A percentile compares a stretch with the other conserved stretches of the same genome.
phyloP scores from a whole-genome alignment of 495 filamentous ascomycete species.

The Tuber magnatum region DNA sequence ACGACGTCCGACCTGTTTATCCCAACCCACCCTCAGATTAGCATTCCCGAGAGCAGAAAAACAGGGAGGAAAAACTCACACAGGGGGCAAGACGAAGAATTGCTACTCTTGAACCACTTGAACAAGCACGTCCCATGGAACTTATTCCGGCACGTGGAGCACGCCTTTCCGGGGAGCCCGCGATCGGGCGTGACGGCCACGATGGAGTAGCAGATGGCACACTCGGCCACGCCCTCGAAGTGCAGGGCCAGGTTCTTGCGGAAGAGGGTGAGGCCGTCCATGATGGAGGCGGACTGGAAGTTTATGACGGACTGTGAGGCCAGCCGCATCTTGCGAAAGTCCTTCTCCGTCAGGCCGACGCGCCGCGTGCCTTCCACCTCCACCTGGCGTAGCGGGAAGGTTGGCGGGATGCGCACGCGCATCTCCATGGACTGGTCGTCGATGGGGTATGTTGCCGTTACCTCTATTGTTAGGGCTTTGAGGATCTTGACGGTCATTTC shows the following conservation, averaged over 20 bases:
- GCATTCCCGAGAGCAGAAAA: not conserved
- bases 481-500: constrained; percentile 67
- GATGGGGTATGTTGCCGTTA: constrained; percentile 72
- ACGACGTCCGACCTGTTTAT: not conserved
- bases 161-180: constrained; percentile 81
- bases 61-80: constrained; percentile 45
- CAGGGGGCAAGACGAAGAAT: constrained; percentile 78
- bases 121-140: constrained; percentile 87
- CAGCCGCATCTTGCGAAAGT: constrained; percentile 79
- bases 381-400: constrained; percentile 72
- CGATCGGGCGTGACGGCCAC: constrained; percentile 65
- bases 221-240: constrained; percentile 88
- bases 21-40: not conserved
- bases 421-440: constrained; percentile 81
- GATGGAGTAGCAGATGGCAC: constrained; percentile 93
- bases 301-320: constrained; percentile 88
- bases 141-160: constrained; percentile 84
- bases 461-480: constrained; percentile 56
- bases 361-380: constrained; percentile 69
- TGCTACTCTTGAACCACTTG: constrained; percentile 93
- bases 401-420: constrained; percentile 64
- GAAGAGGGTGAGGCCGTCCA: constrained; percentile 77
- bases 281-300: constrained; percentile 74
- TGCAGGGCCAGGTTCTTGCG: constrained; percentile 73
- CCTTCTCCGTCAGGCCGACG: constrained; percentile 77